Percentiles rank a stretch among this genome's conserved stretches.
These are phyloP conservation scores for Pichia sp. DNA, from an alignment of 1,139 yeast species.

Conservation along the genomic window DNA sequence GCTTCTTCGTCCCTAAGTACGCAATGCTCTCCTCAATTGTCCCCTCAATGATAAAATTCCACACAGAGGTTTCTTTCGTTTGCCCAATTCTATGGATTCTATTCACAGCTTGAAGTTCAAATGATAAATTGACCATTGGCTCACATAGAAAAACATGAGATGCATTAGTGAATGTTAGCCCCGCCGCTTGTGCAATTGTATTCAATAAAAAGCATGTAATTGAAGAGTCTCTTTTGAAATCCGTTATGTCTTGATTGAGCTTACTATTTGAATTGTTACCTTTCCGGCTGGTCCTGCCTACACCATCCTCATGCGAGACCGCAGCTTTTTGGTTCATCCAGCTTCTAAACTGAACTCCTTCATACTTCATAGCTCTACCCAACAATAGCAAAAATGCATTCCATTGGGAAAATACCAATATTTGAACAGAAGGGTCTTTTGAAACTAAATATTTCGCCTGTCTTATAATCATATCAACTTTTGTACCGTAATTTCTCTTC, in stretches of 20 bases:
- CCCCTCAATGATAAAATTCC: slow-evolving; percentile 82
- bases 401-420: slow-evolving; percentile 88
- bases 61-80: slow-evolving; percentile 69
- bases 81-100: slow-evolving; percentile 94
- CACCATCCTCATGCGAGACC: background rate
- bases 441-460: slow-evolving; percentile 61
- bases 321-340: slow-evolving; percentile 17
- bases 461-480: slow-evolving; percentile 75
- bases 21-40: slow-evolving; percentile 90
- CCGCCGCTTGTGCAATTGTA: slow-evolving; percentile 85
- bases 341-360: slow-evolving; percentile 48
- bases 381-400: slow-evolving; percentile 64
- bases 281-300: background rate
- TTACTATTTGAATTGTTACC: background rate
- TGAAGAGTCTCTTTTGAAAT: slow-evolving; percentile 58
- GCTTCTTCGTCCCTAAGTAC: slow-evolving; percentile 48
- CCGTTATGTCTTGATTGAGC: slow-evolving; percentile 45
- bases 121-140: slow-evolving; percentile 82
- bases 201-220: slow-evolving; percentile 82
- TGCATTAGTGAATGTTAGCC: slow-evolving; percentile 85
- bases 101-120: slow-evolving; percentile 87
- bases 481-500: slow-evolving; percentile 58
- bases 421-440: slow-evolving; percentile 63
- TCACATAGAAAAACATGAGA: slow-evolving; percentile 87
- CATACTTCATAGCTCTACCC: slow-evolving; percentile 60